Conservation (phyloP, 2,329 filamentous ascomycete genomes). For the Fusarium hainanense region DNA sequence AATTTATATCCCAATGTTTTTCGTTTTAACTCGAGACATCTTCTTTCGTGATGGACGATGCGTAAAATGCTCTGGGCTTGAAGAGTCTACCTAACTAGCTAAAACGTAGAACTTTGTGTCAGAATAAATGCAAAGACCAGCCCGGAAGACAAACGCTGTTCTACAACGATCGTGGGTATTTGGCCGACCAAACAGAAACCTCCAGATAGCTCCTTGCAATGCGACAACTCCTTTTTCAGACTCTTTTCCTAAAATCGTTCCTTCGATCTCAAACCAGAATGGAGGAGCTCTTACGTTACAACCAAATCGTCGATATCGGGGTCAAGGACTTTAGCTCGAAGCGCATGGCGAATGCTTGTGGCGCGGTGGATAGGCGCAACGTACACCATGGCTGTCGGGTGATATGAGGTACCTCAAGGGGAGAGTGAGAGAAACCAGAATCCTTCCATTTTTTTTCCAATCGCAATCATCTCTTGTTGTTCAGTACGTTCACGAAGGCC, state of each 20-base stretch:
- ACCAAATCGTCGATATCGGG: slow-evolving; percentile 83
- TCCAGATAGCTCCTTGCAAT: slow-evolving; percentile 43
- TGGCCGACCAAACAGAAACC: slow-evolving; percentile 19
- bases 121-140: slow-evolving; percentile 7
- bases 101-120: background rate
- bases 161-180: slow-evolving; percentile 29
- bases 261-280: background rate
- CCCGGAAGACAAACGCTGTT: background rate
- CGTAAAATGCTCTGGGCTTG: slow-evolving; percentile 5
- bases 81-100: slow-evolving; percentile 23
- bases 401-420: no score
- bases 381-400: slow-evolving; percentile 78
- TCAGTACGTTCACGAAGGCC: slow-evolving; percentile 79
- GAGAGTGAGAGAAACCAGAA: background rate
- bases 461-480: slow-evolving; percentile 49
- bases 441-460: background rate
- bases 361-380: slow-evolving; percentile 92
- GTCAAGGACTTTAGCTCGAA: slow-evolving; percentile 81
- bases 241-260: slow-evolving; percentile 5
- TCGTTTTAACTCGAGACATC: background rate
- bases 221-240: slow-evolving; percentile 24
- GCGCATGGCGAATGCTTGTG: slow-evolving; percentile 89
- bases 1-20: slow-evolving; percentile 33
- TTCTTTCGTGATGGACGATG: background rate
- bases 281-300: slow-evolving; percentile 74